Conservation (phyloP, 306 rosid species). For the Mimosa pudica region DNA sequence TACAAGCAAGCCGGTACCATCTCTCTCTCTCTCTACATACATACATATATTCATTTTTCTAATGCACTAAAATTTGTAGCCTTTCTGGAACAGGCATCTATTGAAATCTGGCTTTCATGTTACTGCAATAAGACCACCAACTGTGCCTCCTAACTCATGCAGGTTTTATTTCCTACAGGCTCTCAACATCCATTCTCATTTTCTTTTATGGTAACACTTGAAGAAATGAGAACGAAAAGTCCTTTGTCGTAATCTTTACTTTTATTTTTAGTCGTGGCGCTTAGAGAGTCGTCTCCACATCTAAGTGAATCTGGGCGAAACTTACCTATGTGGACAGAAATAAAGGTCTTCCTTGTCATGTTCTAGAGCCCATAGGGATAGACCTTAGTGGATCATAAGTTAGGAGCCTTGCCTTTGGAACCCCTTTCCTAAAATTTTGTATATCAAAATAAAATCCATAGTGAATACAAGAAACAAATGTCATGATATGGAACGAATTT, state of each 20-base stretch:
- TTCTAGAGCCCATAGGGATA: too few species aligned
- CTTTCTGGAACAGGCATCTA: slow-evolving; percentile 61
- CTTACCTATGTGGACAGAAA: too few species aligned
- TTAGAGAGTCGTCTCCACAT: too few species aligned
- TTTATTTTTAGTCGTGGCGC: background rate
- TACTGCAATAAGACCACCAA: slow-evolving; percentile 94
- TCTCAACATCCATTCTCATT: background rate
- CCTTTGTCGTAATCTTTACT: background rate
- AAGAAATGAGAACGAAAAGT: background rate
- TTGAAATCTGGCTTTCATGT: slow-evolving; percentile 92
- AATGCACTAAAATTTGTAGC: slow-evolving; percentile 28
- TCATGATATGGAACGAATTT: background rate
- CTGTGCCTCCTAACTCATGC: slow-evolving; percentile 97
- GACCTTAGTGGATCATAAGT: too few species aligned
- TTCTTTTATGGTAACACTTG: background rate
- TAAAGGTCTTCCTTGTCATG: too few species aligned
- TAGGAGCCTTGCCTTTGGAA: too few species aligned
- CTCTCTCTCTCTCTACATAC: background rate
- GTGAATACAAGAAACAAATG: background rate
- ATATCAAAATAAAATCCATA: background rate
- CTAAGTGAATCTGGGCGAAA: too few species aligned
- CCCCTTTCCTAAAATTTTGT: too few species aligned
- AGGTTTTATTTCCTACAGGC: slow-evolving; percentile 51
- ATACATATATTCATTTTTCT: background rate
- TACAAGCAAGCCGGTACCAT: slow-evolving; percentile 76